phyloP scores from a whole-genome alignment of 176 grass and related monocot genomes.

The Phoenix dactylifera region DNA sequence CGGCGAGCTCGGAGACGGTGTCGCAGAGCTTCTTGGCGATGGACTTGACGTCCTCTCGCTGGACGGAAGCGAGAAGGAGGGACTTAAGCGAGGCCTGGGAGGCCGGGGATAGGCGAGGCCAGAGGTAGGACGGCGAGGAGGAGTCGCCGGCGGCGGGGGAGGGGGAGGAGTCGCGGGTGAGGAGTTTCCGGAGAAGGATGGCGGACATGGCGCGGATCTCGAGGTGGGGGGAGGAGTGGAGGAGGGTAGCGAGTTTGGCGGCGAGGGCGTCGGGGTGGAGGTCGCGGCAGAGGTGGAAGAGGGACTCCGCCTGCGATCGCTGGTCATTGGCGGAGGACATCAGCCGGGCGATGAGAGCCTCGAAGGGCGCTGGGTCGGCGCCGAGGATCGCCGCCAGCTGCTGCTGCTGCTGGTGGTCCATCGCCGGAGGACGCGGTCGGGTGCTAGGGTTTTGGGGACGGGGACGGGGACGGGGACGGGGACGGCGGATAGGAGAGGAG shows the following conservation, averaged over 20 bases:
- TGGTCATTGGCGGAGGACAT: conserved; percentile 91
- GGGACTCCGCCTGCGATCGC: conserved; percentile 64
- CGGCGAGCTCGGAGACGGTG: conserved; percentile 70
- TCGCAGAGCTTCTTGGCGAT: conserved; percentile 93
- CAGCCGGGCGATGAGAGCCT: conserved; percentile 55
- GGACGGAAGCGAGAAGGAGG: conserved; percentile 50
- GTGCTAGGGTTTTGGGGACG: background rate
- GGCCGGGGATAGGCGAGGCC: conserved; percentile 50
- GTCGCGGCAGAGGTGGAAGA: conserved; percentile 73
- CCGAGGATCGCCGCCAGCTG: conserved; percentile 10
- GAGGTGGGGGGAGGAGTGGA: conserved; percentile 32
- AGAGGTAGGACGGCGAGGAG: conserved; percentile 23
- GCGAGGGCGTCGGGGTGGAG: conserved; percentile 68
- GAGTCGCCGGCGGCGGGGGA: background rate
- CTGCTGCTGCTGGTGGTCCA: conserved; percentile 10
- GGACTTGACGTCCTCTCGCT: conserved; percentile 52
- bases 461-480: background rate
- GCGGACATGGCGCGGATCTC: conserved; percentile 63
- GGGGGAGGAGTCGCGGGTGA: conserved; percentile 27
- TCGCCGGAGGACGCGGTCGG: too few relatives aligned
- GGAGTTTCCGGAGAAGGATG: conserved; percentile 73
- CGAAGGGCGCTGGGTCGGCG: conserved; percentile 26
- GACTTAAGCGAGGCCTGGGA: conserved; percentile 54
- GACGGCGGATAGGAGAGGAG: background rate
- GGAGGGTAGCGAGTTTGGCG: conserved; percentile 48